Base-by-base conservation (phyloP, 768 basidiomycete species). In the Termitomyces sp. region DNA sequence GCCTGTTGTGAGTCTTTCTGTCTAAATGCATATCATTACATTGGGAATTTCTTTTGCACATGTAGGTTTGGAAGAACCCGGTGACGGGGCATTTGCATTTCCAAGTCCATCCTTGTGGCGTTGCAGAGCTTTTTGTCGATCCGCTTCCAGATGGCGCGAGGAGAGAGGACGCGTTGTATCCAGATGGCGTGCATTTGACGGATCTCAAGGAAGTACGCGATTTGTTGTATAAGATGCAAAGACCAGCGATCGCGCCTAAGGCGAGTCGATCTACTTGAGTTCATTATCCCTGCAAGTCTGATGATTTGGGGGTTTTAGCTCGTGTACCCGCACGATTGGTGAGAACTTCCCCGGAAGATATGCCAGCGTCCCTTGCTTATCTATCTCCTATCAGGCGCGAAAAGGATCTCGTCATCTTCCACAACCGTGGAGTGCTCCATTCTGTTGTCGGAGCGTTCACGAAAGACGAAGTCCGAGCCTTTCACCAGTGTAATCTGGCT, bases 311-410 rank as follows among this genome's bases (percentile, higher is more conserved):
- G 5, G 43, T 43, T 52, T 24, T 62, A 89, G 83, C 77, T 91
- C 28, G 85, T 96, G 33, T 96, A 95, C 70, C 87, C 92, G 0
- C 92, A 94, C 65, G 90, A 94, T 65, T 95, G 94, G 92, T 80
- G 58, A 63, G 72, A 14, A 1, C 20, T 35, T 9, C 2, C n/a
- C n/a, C 26, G 4, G n/a, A 20, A 42, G 9, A 3, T 26, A 26
- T 44, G 14, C 14, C 1, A 16, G 7, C 64, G 33, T 28, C 50
- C 14, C 47, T 43, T 28, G 13, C 36, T 28, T 52, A 22, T 44
- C n/a, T 18, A 14, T 40, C 1, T 46, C 26, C 8, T 35, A 42
- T 14, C 22, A 77, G 75, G 77, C 68, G 61, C 43, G 76, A 78
- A 66, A 82, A 83, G 36, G 90, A 93, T 64, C 77, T 94, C 20